Conservation (phyloP, 1,284 basidiomycete genomes). For the Puccinia horiana region DNA sequence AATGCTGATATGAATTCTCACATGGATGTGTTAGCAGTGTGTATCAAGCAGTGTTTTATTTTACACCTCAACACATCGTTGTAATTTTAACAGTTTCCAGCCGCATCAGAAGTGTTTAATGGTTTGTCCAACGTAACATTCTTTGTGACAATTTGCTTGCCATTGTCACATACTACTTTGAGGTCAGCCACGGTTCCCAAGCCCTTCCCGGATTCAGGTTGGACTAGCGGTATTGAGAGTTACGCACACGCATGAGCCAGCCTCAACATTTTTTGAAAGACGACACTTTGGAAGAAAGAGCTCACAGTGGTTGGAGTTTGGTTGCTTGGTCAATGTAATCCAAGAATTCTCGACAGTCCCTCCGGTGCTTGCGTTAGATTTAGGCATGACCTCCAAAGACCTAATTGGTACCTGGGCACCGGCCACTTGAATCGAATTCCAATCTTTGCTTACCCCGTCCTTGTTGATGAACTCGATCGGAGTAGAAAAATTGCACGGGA, state of each 20-base stretch:
- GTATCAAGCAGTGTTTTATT: not conserved
- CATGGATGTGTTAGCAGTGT: no score
- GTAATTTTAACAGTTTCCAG: conserved; percentile 2
- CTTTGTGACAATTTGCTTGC: conserved; percentile 17
- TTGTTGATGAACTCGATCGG: conserved; percentile 37
- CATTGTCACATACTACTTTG: conserved; percentile 25
- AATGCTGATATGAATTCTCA: no score
- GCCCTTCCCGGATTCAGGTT: not conserved
- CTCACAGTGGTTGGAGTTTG: conserved; percentile 31
- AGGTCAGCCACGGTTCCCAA: not conserved
- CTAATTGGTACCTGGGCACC: conserved; percentile 18
- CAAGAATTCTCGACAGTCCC: not conserved
- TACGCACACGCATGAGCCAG: not conserved
- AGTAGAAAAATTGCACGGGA: conserved; percentile 21
- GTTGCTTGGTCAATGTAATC: conserved; percentile 10
- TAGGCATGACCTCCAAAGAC: conserved; percentile 28
- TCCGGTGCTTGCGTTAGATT: not conserved
- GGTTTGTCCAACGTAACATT: conserved; percentile 14
- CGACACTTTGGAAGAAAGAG: not conserved
- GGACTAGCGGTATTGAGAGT: conserved; percentile 4
- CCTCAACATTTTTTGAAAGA: not conserved
- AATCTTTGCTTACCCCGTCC: conserved; percentile 27
- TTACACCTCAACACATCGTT: no score
- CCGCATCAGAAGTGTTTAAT: not conserved
- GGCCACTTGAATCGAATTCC: conserved; percentile 38